Evolutionary conservation across 495 filamentous ascomycete species (phyloP).

Genomic region (Glutinoglossum americanum): DNA sequence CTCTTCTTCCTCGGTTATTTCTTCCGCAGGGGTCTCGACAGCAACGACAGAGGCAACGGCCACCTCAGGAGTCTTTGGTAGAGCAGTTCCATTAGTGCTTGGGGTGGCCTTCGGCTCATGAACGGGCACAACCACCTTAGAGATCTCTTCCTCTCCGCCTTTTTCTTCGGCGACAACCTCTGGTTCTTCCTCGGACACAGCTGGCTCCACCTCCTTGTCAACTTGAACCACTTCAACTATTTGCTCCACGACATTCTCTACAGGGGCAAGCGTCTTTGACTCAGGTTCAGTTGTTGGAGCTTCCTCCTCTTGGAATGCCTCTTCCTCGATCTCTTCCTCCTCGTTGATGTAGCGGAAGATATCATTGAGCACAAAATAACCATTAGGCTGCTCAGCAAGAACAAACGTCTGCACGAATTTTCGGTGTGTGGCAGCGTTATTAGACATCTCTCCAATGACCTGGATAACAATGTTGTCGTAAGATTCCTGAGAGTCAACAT

Average conservation of each 20-base stretch:
- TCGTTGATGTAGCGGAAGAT: constrained; percentile 84
- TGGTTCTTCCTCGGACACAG: constrained; percentile 13
- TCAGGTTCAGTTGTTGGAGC: constrained; percentile 17
- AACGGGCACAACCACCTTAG: constrained; percentile 3
- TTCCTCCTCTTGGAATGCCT: constrained; percentile 19
- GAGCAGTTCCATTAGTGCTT: constrained; percentile 8
- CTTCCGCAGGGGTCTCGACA: constrained; percentile 14
- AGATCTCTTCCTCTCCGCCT: constrained; percentile 1
- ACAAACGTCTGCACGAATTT: constrained; percentile 99
- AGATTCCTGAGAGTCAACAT: constrained; percentile 90
- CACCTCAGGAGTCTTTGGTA: constrained; percentile 8
- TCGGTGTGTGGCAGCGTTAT: constrained; percentile 68
- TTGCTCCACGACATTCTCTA: constrained; percentile 11
- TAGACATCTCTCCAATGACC: constrained; percentile 94
- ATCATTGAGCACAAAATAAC: constrained; percentile 95
- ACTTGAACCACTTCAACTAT: constrained; percentile 34
- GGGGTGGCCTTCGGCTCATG: constrained; percentile 6
- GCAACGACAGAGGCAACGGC: constrained; percentile 8
- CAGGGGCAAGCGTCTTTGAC: constrained; percentile 14
- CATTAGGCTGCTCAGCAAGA: constrained; percentile 83
- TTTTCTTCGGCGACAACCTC: constrained; percentile 8
- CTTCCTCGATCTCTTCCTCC: constrained; percentile 22
- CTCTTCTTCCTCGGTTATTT: constrained; percentile 13
- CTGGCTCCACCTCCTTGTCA: constrained; percentile 24
- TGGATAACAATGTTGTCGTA: constrained; percentile 84